Conservation (phyloP, 345 rosid genomes). For the Camelina laxa region DNA sequence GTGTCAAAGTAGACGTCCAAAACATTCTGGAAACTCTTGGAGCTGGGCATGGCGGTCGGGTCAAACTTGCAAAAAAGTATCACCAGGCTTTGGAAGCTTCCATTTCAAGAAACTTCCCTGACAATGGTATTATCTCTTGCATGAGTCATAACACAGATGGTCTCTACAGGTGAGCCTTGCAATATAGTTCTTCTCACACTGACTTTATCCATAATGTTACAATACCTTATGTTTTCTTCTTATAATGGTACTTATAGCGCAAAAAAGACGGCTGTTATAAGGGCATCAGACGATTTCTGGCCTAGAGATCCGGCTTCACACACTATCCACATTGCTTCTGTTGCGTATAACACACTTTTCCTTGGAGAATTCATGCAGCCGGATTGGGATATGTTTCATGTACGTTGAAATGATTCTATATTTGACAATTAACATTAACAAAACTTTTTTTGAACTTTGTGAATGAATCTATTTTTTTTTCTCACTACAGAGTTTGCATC, state of each 20-base stretch:
- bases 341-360: conserved; percentile 64
- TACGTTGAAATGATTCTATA: conserved; percentile 26
- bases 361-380: conserved; percentile 65
- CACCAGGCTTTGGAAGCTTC: conserved; percentile 65
- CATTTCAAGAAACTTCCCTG: conserved; percentile 53
- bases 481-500: conserved; percentile 59
- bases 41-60: conserved; percentile 60
- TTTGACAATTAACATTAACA: neutral
- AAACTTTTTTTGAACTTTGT: neutral
- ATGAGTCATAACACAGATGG: conserved; percentile 68
- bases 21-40: conserved; percentile 77
- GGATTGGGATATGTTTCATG: conserved; percentile 76
- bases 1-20: conserved; percentile 86
- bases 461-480: neutral
- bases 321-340: conserved; percentile 62
- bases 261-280: conserved; percentile 53
- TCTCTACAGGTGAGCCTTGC: conserved; percentile 51
- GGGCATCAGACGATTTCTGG: conserved; percentile 74
- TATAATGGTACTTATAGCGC: conserved; percentile 41
- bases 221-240: neutral
- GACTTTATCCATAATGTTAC: neutral
- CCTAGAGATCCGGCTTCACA: conserved; percentile 62
- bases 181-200: neutral
- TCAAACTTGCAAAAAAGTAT: conserved; percentile 54
- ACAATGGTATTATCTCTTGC: conserved; percentile 57